phyloP scores from a whole-genome alignment of 31 red algal species.

The Bonnemaisonia californica region DNA sequence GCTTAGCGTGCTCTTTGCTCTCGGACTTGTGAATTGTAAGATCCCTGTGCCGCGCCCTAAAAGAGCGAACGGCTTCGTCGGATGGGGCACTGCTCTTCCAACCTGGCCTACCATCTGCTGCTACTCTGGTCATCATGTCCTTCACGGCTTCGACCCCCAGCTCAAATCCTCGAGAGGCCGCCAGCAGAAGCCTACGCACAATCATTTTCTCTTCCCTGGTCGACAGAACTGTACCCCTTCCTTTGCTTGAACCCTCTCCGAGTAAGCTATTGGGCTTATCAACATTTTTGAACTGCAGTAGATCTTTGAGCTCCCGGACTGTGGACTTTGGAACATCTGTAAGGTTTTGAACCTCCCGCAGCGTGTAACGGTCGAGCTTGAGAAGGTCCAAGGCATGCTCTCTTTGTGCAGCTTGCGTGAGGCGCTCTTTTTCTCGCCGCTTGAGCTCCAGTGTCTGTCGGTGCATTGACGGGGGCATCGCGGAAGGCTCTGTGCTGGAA shows the following conservation, averaged over 20 bases:
- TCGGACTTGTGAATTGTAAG: constrained; percentile 16
- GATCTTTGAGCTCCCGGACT: neutral
- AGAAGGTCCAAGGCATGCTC: neutral
- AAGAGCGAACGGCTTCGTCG: constrained; percentile 22
- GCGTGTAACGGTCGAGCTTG: neutral
- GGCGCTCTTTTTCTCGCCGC: neutral
- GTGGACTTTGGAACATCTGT: constrained; percentile 14
- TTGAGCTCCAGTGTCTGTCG: neutral
- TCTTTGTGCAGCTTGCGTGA: neutral
- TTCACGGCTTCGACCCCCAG: constrained; percentile 4
- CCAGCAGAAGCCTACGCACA: neutral
- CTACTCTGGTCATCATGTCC: constrained; percentile 8
- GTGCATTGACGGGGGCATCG: constrained; percentile 8
- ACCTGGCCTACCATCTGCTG: neutral
- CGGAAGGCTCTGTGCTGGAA: neutral
- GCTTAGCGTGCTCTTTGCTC: neutral
- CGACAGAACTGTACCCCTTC: neutral
- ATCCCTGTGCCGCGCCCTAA: constrained; percentile 11
- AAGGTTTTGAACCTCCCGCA: neutral
- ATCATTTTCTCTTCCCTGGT: constrained; percentile 28
- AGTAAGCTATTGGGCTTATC: neutral
- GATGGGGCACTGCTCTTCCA: neutral
- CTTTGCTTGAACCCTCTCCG: neutral
- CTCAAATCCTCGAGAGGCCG: constrained; percentile 16
- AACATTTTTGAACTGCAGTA: neutral